Percentiles rank a stretch among this genome's conserved stretches.
phyloP scores from a whole-genome alignment of 2,329 filamentous ascomycete species.

The Pseudogymnoascus sp. region DNA sequence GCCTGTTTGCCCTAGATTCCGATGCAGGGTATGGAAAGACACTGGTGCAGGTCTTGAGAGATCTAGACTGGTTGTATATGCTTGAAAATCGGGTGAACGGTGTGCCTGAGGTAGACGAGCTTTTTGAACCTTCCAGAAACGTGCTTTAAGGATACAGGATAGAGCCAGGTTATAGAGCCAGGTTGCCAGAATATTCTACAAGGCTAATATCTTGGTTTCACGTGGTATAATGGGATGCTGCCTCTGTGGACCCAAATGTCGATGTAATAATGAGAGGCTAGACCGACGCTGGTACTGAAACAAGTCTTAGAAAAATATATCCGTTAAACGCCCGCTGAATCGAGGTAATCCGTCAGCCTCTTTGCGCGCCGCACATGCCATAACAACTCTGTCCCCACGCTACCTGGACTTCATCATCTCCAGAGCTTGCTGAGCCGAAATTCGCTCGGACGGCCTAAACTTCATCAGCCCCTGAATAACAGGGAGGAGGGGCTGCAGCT shows the following conservation, averaged over 20 bases:
- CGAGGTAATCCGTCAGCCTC: not conserved
- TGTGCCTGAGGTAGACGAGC: not conserved
- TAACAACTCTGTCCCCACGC: not conserved
- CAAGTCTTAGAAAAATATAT: not conserved
- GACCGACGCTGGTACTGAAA: not conserved
- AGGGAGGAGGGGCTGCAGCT: slow-evolving; percentile 2
- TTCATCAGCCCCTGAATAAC: slow-evolving; percentile 8
- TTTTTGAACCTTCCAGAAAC: not conserved
- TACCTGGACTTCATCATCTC: not conserved
- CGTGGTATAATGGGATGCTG: not conserved
- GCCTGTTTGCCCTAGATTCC: not conserved
- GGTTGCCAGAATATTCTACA: not conserved
- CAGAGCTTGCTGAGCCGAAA: slow-evolving; percentile 8
- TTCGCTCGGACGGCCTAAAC: not conserved
- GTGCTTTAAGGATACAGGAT: not conserved
- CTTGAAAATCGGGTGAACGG: not conserved
- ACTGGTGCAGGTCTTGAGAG: not conserved
- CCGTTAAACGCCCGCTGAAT: not conserved
- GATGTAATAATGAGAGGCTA: not conserved
- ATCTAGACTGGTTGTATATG: not conserved
- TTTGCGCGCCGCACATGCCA: not conserved
- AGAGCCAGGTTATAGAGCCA: not conserved
- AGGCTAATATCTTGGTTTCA: not conserved
- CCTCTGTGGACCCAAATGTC: not conserved
- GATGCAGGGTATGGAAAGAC: not conserved